Conservation (phyloP, 805 yeast genomes). For the Candida hispaniensis region DNA sequence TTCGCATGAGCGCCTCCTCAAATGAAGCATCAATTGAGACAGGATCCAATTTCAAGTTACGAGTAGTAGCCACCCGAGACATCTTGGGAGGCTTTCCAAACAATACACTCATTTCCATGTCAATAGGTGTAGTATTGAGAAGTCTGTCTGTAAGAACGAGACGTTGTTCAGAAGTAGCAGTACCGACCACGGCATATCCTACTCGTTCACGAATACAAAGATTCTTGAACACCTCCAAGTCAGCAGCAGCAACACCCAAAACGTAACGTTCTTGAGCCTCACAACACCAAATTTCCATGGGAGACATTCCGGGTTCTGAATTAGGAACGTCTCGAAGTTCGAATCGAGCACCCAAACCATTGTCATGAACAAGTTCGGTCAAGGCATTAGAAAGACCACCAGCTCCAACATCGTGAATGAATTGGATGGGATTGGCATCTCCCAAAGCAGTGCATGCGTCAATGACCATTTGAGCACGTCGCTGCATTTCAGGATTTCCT, state of each 20-base stretch:
- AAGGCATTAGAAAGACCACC: slow-evolving; percentile 97
- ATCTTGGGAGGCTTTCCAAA: slow-evolving; percentile 97
- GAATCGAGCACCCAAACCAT: slow-evolving; percentile 86
- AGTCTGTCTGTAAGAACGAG: slow-evolving; percentile 70
- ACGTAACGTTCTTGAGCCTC: slow-evolving; percentile 99
- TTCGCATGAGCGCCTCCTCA: slow-evolving; percentile 65
- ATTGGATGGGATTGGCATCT: slow-evolving; percentile 67
- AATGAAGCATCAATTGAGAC: slow-evolving; percentile 31
- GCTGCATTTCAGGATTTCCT: slow-evolving; percentile 98
- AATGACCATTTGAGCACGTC: slow-evolving; percentile 97
- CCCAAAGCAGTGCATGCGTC: slow-evolving; percentile 87
- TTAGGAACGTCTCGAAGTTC: slow-evolving; percentile 85
- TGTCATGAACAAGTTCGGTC: slow-evolving; percentile 96
- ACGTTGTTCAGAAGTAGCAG: slow-evolving; percentile 79
- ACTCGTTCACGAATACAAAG: slow-evolving; percentile 94
- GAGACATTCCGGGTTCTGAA: slow-evolving; percentile 96
- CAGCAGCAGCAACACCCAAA: slow-evolving; percentile 75
- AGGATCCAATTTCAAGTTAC: slow-evolving; percentile 38
- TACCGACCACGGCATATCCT: slow-evolving; percentile 91
- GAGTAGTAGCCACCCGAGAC: slow-evolving; percentile 63
- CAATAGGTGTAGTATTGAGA: slow-evolving; percentile 78
- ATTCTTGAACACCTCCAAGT: slow-evolving; percentile 56
- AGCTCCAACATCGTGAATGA: slow-evolving; percentile 98
- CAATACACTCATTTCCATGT: slow-evolving; percentile 85
- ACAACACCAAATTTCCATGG: slow-evolving; percentile 99